Percentiles rank a stretch among this genome's conserved stretches.
Evolutionary conservation across 148 eudicot species (phyloP).

Genomic region (Rhododendron williamsianum): DNA sequence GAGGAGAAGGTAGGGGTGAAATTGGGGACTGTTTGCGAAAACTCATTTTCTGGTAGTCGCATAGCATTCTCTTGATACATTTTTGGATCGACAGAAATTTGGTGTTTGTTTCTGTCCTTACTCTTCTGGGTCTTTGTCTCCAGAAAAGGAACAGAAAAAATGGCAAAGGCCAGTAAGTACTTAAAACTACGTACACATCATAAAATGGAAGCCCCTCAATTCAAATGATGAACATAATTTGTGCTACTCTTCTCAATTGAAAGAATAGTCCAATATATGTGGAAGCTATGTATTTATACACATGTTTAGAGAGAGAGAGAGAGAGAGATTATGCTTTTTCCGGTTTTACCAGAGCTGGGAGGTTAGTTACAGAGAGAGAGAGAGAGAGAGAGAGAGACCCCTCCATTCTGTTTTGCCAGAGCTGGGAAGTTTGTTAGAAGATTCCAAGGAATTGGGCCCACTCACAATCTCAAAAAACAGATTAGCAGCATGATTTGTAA

Average conservation of each 20-base stretch:
- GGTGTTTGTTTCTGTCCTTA: background rate
- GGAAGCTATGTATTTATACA: no score
- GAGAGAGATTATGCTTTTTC: background rate
- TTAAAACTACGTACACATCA: background rate
- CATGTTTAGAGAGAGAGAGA: background rate
- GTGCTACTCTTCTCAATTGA: background rate
- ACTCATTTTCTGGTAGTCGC: conserved; percentile 31
- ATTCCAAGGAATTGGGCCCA: conserved; percentile 18
- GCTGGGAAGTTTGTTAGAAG: conserved; percentile 22
- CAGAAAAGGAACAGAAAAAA: background rate
- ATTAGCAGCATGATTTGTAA: background rate
- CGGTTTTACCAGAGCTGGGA: background rate
- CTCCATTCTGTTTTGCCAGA: background rate
- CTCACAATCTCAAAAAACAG: conserved; percentile 13
- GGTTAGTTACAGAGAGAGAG: background rate
- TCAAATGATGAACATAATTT: background rate
- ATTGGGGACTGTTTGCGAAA: conserved; percentile 25
- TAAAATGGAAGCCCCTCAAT: background rate
- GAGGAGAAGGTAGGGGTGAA: conserved; percentile 21
- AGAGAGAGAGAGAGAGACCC: no score
- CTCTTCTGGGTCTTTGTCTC: conserved; percentile 17
- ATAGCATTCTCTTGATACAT: conserved; percentile 38
- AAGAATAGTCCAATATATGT: background rate
- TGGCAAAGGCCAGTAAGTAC: background rate
- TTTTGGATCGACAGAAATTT: conserved; percentile 1